A percentile compares a stretch with the other conserved stretches of the same genome.
Conservation (phyloP, 1,284 basidiomycete genomes). For the Pholiota adiposa region DNA sequence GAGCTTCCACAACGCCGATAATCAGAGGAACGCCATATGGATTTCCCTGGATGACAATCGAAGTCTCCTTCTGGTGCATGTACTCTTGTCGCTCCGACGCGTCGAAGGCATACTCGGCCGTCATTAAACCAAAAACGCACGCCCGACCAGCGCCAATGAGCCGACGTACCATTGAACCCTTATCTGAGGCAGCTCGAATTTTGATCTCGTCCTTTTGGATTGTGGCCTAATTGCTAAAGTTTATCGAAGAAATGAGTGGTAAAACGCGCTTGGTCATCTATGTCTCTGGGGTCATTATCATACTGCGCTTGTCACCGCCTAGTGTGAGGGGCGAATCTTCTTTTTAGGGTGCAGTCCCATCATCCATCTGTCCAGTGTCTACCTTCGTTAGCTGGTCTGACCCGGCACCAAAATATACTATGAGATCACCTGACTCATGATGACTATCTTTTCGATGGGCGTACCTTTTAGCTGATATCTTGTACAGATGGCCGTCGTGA, state of each 20-base stretch:
- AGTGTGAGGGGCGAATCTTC: not conserved
- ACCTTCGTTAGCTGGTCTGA: not conserved
- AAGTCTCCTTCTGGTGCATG: constrained; percentile 6
- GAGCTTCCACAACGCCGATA: constrained; percentile 2
- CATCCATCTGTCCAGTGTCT: not conserved
- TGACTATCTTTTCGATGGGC: not conserved
- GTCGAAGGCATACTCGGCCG: not conserved
- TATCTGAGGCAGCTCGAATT: constrained; percentile 5
- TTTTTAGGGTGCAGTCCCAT: not conserved
- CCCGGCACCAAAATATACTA: not conserved
- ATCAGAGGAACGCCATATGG: not conserved
- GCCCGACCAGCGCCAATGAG: not conserved
- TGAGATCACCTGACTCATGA: not conserved
- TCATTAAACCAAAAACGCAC: constrained; percentile 6
- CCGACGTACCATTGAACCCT: not conserved
- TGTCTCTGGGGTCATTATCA: not conserved
- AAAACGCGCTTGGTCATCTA: not conserved
- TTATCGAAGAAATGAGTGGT: not conserved
- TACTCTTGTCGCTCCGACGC: not conserved
- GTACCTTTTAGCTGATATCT: not conserved
- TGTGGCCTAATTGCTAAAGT: not conserved
- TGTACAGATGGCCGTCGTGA: constrained; percentile 2
- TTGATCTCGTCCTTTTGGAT: not conserved
- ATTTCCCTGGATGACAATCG: not conserved
- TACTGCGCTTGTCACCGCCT: constrained; percentile 6